Evolutionary conservation across 305 asterid genomes (phyloP), one percentile per base, ranked within the genome.

Genomic region (Plantago lanceolata): DNA sequence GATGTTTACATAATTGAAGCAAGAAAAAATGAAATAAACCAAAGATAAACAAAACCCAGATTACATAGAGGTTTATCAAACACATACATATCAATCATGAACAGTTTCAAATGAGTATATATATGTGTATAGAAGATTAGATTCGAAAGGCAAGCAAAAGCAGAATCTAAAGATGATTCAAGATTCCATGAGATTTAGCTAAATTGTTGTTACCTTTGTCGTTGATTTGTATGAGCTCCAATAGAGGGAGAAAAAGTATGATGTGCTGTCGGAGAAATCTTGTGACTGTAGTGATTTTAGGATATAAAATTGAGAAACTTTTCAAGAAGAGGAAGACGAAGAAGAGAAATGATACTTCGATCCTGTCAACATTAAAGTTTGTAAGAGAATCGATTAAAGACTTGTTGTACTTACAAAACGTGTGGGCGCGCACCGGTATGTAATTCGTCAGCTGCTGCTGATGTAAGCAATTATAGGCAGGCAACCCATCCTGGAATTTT

Each of bases 131-230:
- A 31, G 40, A 33, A 5, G 40, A 7, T 7, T 33, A 33, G 40
- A 33, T 33, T 33, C 11, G 29, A 21, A 53, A 6, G 0, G 37
- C 20, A 12, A 24, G 14, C 3, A 24, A 54, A 18, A 49, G 17
- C 16, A 18, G 3, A 49, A 48, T 5, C 5, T 8, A 17, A 21
- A 18, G 59, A 21, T 54, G 6, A 15, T 55, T 55, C 17, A 7
- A 33, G 59, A 55, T 26, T 50, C 28, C 19, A 9, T 53, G 58
- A 53, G 59, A 54, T 54, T 54, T 18, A 54, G 59, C 40, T 55
- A 11, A 55, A 28, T 55, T n/a, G n/a, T n/a, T n/a, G n/a, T n/a
- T 55, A 55, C 59, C 59, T 26, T 26, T 26, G 11, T 54, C 13
- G 35, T 6, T 55, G 59, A 26, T 55, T 55, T 26, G 21, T 6